Percentiles rank a stretch among this genome's conserved stretches.
These are phyloP conservation scores for Globisporangium apiculatum DNA, from an alignment of 352 stramenopile genomes.

Conservation along the genomic window DNA sequence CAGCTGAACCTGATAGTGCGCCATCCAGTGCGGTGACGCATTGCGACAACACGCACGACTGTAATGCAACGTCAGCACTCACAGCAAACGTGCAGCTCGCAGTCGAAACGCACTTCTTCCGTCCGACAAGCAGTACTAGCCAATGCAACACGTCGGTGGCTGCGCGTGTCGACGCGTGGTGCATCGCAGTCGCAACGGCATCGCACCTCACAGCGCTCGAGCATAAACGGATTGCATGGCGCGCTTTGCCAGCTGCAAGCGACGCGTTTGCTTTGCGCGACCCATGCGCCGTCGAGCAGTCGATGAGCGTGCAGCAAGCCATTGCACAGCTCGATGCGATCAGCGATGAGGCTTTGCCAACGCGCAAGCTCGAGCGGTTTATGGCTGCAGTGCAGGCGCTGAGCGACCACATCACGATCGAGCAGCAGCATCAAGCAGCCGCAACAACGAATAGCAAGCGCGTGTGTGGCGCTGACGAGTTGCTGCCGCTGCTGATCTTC, in stretches of 20 bases:
- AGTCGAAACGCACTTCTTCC: conserved; percentile 7
- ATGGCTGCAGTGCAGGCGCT: conserved; percentile 24
- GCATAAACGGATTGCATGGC: conserved; percentile 1
- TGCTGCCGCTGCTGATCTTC: conserved; percentile 38
- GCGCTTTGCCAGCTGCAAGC: background rate
- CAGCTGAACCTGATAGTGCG: too few relatives aligned
- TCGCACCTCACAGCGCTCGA: background rate
- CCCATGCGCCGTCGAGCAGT: background rate
- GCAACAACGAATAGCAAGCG: too few relatives aligned
- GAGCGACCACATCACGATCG: conserved; percentile 15
- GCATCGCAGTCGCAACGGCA: background rate
- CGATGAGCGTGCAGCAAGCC: conserved; percentile 9
- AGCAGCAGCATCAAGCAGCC: background rate
- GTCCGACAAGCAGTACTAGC: too few relatives aligned
- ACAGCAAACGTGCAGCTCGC: background rate
- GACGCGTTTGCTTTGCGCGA: conserved; percentile 4
- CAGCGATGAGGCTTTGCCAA: conserved; percentile 14
- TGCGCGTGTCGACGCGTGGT: conserved; percentile 1
- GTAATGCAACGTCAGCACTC: background rate
- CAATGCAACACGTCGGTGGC: background rate
- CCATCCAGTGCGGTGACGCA: too few relatives aligned
- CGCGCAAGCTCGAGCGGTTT: conserved; percentile 21
- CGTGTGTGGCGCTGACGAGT: conserved; percentile 24
- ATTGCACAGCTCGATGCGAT: conserved; percentile 18
- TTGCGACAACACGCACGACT: too few relatives aligned